phyloP scores from a whole-genome alignment of 2,329 filamentous ascomycete species.

The Aureobasidium subglaciale region DNA sequence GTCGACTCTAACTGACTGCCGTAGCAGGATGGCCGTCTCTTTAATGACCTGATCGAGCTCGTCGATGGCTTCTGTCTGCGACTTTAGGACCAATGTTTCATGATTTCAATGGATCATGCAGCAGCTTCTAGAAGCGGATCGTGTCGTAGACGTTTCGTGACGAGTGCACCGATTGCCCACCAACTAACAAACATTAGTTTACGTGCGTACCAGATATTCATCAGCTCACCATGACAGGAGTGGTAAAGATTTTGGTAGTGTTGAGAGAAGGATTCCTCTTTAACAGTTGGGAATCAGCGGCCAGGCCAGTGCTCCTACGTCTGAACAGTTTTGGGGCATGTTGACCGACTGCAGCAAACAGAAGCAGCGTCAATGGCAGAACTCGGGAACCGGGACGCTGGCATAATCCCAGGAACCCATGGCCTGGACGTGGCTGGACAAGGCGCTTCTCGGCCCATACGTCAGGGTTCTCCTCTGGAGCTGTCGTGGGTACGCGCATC shows the following conservation, averaged over 20 bases:
- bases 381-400: neutral
- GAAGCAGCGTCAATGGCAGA: neutral
- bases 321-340: neutral
- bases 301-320: neutral
- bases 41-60: neutral
- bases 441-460: too few species aligned
- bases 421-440: too few species aligned
- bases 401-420: constrained; percentile 1
- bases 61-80: neutral
- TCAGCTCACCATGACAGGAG: neutral
- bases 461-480: neutral
- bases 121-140: neutral
- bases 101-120: neutral
- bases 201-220: neutral
- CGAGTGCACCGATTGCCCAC: neutral
- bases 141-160: neutral
- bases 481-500: neutral
- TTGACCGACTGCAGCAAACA: neutral
- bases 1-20: too few species aligned
- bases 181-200: neutral
- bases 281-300: neutral
- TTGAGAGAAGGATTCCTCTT: neutral
- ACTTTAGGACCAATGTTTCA: constrained; percentile 2
- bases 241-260: neutral
- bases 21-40: too few species aligned